Conservation (phyloP, 2,329 filamentous ascomycete genomes). For the Zalaria obscura region DNA sequence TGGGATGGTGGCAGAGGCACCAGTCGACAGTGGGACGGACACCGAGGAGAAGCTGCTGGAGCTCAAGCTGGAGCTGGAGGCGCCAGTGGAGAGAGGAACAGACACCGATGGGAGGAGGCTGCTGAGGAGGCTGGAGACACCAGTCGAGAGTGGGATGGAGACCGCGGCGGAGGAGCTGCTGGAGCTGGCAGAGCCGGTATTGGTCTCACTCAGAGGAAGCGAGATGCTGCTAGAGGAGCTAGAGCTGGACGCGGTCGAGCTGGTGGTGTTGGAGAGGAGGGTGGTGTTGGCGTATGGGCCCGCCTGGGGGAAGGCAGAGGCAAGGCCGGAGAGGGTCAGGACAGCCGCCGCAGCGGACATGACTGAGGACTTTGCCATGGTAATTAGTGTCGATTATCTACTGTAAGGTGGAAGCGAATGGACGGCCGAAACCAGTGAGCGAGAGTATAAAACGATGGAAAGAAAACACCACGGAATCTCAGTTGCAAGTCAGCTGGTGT, state of each 20-base stretch:
- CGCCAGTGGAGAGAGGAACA: conserved; percentile 3
- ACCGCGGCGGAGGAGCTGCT: neutral
- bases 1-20: neutral
- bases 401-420: no score
- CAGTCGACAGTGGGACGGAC: conserved; percentile 1
- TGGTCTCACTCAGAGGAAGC: neutral
- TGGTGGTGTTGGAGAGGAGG: neutral
- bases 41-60: neutral
- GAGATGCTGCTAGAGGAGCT: neutral
- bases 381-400: no score
- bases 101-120: neutral
- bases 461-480: no score
- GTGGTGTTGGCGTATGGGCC: conserved; percentile 2
- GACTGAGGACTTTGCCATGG: conserved; percentile 3
- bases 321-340: conserved; percentile 1
- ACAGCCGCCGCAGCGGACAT: conserved; percentile 2
- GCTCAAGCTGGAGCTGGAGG: neutral
- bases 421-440: no score
- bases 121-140: conserved; percentile 1
- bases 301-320: conserved; percentile 4
- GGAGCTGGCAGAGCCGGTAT: neutral
- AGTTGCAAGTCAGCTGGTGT: no score
- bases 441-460: no score
- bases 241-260: neutral
- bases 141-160: conserved; percentile 3